Base-by-base conservation (phyloP, 768 basidiomycete species). In the Filobasidium floriforme region DNA sequence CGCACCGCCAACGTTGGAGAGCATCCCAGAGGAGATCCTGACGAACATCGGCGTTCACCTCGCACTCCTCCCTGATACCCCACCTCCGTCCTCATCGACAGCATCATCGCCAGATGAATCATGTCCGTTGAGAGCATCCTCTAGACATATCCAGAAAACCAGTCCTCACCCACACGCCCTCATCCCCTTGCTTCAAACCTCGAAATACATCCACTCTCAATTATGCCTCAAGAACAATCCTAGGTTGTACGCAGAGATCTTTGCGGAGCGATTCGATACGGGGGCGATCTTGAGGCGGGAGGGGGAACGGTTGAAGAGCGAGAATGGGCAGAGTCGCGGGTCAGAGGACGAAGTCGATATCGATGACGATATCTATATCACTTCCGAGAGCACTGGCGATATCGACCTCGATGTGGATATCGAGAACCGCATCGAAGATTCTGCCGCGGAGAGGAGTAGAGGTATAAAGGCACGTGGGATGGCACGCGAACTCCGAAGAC, bases 181-280 rank as follows among this genome's bases (percentile, higher is more conserved):
- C 88, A 87, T 18, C 62, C 82, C n/a, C 12, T 79, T 91, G 24
- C 81, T 88, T 18, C 69, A 60, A 1, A 67, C 69, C 5, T 69
- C 43, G 12, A 67, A 67, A 61, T 41, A 44, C 11, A 59, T 72
- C 41, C n/a, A 61, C 44, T 15, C 41, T 51, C 26, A 29, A 15
- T 59, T 70, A n/a, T 85, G 85, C 11, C 75, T 83, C 63, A 65
- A 73, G 12, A 68, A 80, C 9, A 89, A 89, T 72, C 84, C 84
- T n/a, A 82, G 84, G 70, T 82, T 92, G 26, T 90, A 90, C 73
- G 85, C 88, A 28, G 82, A 82, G 61, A 85, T 91, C 63, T 92
- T 89, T 71, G 74, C 77, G 22, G 71, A 72, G 66, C 87, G 88
- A 71, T 92, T 90, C 74, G 90, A 92, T 75, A 73, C 81, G 32